phyloP scores from a whole-genome alignment of 129 eudicot species.

The Daucus carota region DH1_v3.0 NC_030382.2:47157501-47158000 shows the following conservation, averaged over 20 bases:
- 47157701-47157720: too few species aligned
- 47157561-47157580: too few species aligned
- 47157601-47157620: too few species aligned
- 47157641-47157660: too few species aligned
- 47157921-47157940: not conserved
- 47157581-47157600: too few species aligned
- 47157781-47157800: conserved; percentile 36
- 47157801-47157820: conserved; percentile 36
- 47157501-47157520: too few species aligned
- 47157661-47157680: too few species aligned
- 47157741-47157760: not conserved
- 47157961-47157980: conserved; percentile 18
- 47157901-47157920: not conserved
- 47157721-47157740: too few species aligned
- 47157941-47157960: not conserved
- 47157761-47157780: not conserved
- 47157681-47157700: too few species aligned
- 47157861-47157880: conserved; percentile 15
- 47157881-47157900: not conserved
- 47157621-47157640: too few species aligned
- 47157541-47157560: too few species aligned
- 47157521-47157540: too few species aligned
- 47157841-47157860: conserved; percentile 41
- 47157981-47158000: conserved; percentile 38
- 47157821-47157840: conserved; percentile 45